Evolutionary conservation across 2,329 filamentous ascomycete genomes (phyloP), one percentile per base, ranked within the genome.

Genomic region (Penicillium fuscoglaucum): DNA sequence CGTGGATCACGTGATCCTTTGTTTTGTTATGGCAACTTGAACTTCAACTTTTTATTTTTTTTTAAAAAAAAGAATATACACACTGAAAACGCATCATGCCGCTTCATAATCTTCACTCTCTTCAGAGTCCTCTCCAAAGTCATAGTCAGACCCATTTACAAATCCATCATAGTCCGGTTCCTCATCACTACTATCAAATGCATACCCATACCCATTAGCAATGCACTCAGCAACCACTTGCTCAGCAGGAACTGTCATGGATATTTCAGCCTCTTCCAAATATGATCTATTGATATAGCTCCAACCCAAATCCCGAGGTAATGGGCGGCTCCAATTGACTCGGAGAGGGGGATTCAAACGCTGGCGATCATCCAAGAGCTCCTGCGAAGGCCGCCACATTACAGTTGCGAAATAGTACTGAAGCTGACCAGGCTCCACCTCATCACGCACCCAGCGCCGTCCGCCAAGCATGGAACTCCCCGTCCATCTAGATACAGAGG

Each of bases 321-420:
- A 29, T 44, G 39, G 58, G n/a, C 52, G 52, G n/a, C 17, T 21
- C 44, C 58, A 52, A 19, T 52, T 19, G 21, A 59, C 48, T 13
- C 12, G n/a, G 12, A 59, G 47, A 12, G 24, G 24, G 26, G 48
- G 29, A 28, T 40, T 54, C 10, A n/a, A 12, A 26, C 17, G 8
- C 7, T 13, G 37, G 9, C 13, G 45, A 40, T 6, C 40, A 21
- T 17, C 40, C 15, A 51, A 31, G 17, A 9, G 17, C 31, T 37
- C 31, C 10, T 35, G n/a, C 9, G 51, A 57, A 39, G 59, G 53
- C 35, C 57, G 67, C 67, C 69, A 83, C 0, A 68, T 72, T 3
- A 83, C 68, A 0, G 76, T 71, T 3, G 70, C 70, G 35, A 82
- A 67, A 60, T 80, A 77, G 57, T 81, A 83, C 24, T 80, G 73